Base-by-base conservation (phyloP, 805 yeast genomes). In the Metschnikowia matae region DNA sequence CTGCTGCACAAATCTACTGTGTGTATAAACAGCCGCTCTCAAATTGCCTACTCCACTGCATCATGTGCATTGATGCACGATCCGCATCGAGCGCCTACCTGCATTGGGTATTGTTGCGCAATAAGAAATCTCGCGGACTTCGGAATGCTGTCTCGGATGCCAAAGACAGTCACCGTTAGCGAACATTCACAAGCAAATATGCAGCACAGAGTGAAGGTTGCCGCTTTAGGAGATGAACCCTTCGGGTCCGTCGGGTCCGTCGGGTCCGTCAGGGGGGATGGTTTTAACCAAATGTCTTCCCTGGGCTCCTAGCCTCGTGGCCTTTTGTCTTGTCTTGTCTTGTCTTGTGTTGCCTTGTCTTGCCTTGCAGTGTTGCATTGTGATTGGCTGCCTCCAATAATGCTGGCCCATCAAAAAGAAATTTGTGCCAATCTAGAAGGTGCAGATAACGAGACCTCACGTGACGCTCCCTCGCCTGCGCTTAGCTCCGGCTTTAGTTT, bases 391-490 rank as follows among this genome's bases (percentile, higher is more conserved):
- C 11, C n/a, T 20, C 41, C 7, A 39, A 39, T 33, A 33, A 15
- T n/a, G 14, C n/a, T 8, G 6, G 13, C 23, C 31, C 11, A 7
- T 14, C 13, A 39, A 39, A 39, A 23, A 23, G 31, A 39, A 39
- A 39, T 8, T 21, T 13, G 14, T 7, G 29, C 32, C 23, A 11
- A 20, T 39, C 41, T 23, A 4, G 8, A 33, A 20, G 33, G 29
- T 42, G 37, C 38, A 32, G 38, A 42, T 42, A 32, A 20, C 38
- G 45, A 42, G 29, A 20, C 20, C 38, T 33, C 45, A 20, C 45
- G 38, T 33, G 45, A 31, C 7, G 26, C 8, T 18, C 31, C 37
- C 45, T 42, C 38, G 20, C 31, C 18, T 23, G 20, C 31, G 17
- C 31, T 32, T 42, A 42, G 10, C 38, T 20, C 45, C 45, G 45